Evolutionary conservation across 73 alveolate species (phyloP).

Genomic region (Tetrahymena thermophila): DNA sequence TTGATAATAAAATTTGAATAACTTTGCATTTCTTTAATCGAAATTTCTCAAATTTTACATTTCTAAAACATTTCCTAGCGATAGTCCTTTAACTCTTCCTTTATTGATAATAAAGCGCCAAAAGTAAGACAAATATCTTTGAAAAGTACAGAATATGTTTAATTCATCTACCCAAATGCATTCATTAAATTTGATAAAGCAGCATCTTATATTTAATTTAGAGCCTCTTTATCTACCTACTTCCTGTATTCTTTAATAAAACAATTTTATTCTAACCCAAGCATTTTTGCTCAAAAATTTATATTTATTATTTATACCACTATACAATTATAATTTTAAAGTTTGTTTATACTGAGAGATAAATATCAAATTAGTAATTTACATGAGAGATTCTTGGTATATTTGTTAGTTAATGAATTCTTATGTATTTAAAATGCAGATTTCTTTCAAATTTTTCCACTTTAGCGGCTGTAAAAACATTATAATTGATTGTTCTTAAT

Average conservation of each 20-base stretch:
- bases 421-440: background rate
- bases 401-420: background rate
- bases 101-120: background rate
- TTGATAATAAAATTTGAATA: background rate
- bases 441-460: background rate
- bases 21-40: background rate
- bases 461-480: background rate
- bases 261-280: background rate
- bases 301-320: background rate
- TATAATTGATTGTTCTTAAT: background rate
- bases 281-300: background rate
- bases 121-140: background rate
- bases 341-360: background rate
- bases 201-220: background rate
- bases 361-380: background rate
- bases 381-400: background rate
- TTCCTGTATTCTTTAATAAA: background rate
- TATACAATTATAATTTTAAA: background rate
- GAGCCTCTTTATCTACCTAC: background rate
- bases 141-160: background rate
- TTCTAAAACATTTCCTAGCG: background rate
- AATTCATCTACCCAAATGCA: background rate
- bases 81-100: background rate
- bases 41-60: background rate
- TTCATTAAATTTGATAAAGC: background rate